A percentile compares a stretch with the other conserved stretches of the same genome.
Evolutionary conservation across 179 eudicot species (phyloP).

Genomic region (Silene vulgaris): DNA sequence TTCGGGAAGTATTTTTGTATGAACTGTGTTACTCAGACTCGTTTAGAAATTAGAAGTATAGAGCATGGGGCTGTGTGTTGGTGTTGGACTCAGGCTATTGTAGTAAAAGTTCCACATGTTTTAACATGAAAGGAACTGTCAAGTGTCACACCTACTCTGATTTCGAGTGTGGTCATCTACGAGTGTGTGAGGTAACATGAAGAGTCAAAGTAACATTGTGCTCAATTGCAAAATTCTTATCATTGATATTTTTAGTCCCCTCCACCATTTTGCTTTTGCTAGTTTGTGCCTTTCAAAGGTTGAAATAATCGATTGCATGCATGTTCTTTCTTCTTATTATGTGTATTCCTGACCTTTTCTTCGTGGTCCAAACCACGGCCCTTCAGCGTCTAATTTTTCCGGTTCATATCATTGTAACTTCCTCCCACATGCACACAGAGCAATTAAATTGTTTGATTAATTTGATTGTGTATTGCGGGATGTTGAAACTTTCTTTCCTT

Average conservation of each 20-base stretch:
- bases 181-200: no score
- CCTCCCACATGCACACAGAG: no score
- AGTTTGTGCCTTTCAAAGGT: not conserved
- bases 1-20: no score
- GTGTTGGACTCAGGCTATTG: no score
- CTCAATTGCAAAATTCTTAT: not conserved
- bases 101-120: no score
- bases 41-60: no score
- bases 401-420: not conserved
- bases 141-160: no score
- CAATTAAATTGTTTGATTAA: not conserved
- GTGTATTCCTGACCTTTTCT: not conserved
- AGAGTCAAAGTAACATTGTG: not conserved
- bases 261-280: not conserved
- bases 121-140: no score
- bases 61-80: no score
- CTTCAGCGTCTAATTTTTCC: not conserved
- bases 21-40: not conserved
- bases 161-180: no score
- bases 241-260: not conserved
- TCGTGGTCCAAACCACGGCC: not conserved
- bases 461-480: not conserved
- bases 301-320: not conserved
- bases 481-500: not conserved
- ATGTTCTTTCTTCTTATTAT: not conserved